Conservation (phyloP, 371 early-diverging fungal species). For the Lichtheimia ramosa region DNA sequence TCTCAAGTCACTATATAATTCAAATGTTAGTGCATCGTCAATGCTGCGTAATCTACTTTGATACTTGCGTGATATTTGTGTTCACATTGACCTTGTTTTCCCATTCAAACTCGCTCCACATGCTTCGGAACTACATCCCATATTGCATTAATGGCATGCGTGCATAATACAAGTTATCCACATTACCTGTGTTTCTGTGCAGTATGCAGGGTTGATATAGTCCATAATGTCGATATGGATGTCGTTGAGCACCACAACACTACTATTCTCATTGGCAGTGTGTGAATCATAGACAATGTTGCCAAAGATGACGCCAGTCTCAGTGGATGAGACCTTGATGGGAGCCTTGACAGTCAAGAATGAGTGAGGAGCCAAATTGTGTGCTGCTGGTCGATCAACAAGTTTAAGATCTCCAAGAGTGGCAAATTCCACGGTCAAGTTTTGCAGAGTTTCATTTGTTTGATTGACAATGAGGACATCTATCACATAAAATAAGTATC, state of each 20-base stretch:
- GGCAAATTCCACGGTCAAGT: conserved; percentile 95
- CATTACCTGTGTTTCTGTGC: conserved; percentile 80
- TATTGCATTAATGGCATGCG: background rate
- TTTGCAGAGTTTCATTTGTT: conserved; percentile 94
- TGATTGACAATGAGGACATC: conserved; percentile 99
- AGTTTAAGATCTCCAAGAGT: conserved; percentile 96
- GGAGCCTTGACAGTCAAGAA: conserved; percentile 94
- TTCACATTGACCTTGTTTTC: conserved; percentile 98
- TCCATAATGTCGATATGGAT: conserved; percentile 99
- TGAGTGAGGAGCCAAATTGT: conserved; percentile 89
- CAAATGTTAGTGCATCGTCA: background rate
- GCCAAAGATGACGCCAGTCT: conserved; percentile 97
- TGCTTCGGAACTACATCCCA: conserved; percentile 77
- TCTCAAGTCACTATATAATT: conserved; percentile 66
- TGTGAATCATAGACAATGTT: conserved; percentile 96
- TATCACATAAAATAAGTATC: conserved; percentile 2
- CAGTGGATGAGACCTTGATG: conserved; percentile 97
- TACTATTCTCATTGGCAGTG: conserved; percentile 70
- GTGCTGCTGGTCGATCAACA: conserved; percentile 91
- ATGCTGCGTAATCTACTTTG: background rate
- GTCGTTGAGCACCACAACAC: conserved; percentile 92
- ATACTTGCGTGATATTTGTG: conserved; percentile 79
- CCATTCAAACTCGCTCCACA: conserved; percentile 99
- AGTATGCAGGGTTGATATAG: conserved; percentile 92
- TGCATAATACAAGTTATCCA: background rate